Percentiles rank a stretch among this genome's conserved stretches.
These are phyloP conservation scores for Teunomyces lycoperdinae DNA, from an alignment of 805 yeast species.

Conservation along the genomic window DNA sequence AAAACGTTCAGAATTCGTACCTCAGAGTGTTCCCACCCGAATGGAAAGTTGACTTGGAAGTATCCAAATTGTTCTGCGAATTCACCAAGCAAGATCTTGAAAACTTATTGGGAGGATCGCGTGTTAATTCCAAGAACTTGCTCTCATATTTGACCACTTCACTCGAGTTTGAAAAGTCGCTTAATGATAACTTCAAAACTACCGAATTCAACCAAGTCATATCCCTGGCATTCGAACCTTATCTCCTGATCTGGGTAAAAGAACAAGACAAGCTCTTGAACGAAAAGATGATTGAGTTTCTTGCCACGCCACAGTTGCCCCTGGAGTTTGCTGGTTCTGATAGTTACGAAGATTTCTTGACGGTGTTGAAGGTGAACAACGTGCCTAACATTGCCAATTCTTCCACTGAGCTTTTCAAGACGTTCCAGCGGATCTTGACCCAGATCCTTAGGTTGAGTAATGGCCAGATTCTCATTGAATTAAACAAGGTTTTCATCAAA, in stretches of 20 bases:
- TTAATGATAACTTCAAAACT: conserved; percentile 61
- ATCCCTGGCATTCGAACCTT: conserved; percentile 76
- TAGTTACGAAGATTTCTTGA: conserved; percentile 26
- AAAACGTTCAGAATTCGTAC: conserved; percentile 52
- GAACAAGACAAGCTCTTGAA: conserved; percentile 71
- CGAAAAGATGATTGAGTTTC: conserved; percentile 61
- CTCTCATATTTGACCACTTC: conserved; percentile 72
- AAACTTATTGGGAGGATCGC: conserved; percentile 45
- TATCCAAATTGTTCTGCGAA: conserved; percentile 63
- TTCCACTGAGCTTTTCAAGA: conserved; percentile 80
- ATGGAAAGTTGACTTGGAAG: conserved; percentile 68
- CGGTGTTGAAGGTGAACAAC: conserved; percentile 42
- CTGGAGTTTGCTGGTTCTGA: conserved; percentile 25
- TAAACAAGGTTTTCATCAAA: conserved; percentile 60
- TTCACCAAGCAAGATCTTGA: conserved; percentile 67
- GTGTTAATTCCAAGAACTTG: conserved; percentile 59
- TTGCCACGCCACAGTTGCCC: conserved; percentile 55
- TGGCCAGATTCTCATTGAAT: conserved; percentile 48
- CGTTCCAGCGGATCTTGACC: conserved; percentile 67
- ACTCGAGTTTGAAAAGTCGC: conserved; percentile 75
- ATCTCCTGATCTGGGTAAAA: conserved; percentile 77
- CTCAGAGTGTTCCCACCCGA: conserved; percentile 56
- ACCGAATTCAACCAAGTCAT: conserved; percentile 46
- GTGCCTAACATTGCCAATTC: conserved; percentile 74
- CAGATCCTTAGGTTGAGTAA: conserved; percentile 50